Base-by-base conservation (phyloP, 805 yeast species). In the Komagataella pastoris region DNA sequence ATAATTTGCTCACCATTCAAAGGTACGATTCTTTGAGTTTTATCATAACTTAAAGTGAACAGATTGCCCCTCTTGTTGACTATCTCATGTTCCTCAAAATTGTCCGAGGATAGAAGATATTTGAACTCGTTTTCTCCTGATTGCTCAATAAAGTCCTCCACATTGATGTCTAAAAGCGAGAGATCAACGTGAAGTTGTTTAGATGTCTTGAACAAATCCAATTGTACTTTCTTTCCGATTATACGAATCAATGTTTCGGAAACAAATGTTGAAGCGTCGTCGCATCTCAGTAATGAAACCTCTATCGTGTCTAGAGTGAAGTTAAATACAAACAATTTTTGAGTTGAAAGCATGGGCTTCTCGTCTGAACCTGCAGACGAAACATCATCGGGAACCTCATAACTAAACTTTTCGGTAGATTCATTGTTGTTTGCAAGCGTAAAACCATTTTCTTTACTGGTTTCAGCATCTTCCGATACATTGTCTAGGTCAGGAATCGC, bases 61-160 rank as follows among this genome's bases (percentile, higher is more conserved):
- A 88, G 67, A 52, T 78, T 75, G 24, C 73, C 74, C 7, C 66
- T 63, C 14, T 67, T 59, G 8, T 59, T 64, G 24, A 61, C 61
- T 1, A 64, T 58, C 12, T 68, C 75, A n/a, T 70, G 63, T 4
- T 63, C 73, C 46, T 59, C 61, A 53, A 67, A 73, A 54, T 17
- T 69, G 55, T 76, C 75, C 0, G 95, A 85, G 0, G 95, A 82
- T 0, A 88, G 69, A 54, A 93, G 64, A 54, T 80, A 77, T 54
- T 80, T 79, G 58, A 85, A 80, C 56, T 85, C 90, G 1, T 75
- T 70, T 6, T 81, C 71, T 0, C 82, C 78, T 1, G 80, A 71
- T 18, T 69, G 69, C 54, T 83, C 90, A 48, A 88, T 78, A 62
- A 77, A 81, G 63, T 93, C 98, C 47, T 86, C 80, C 23, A 93